phyloP scores from a whole-genome alignment of 148 eudicot genomes.

The Rhododendron ovatum region DNA sequence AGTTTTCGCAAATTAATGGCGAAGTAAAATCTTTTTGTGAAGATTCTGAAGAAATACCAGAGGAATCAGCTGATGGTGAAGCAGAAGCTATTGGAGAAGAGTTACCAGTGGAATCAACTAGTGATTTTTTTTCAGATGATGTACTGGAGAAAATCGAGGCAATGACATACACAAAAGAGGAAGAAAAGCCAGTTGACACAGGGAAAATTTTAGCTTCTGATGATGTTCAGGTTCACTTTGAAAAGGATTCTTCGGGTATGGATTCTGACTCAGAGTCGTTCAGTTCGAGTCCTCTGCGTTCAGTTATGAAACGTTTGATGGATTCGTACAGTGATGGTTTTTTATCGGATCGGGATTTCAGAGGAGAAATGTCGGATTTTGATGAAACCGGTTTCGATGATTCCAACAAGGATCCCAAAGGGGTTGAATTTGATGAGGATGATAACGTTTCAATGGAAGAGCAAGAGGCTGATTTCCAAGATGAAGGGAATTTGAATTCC shows the following conservation, averaged over 20 bases:
- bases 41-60: slow-evolving; percentile 10
- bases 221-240: slow-evolving; percentile 6
- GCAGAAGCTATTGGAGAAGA: neutral
- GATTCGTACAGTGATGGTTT: slow-evolving; percentile 48
- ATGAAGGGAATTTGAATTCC: neutral
- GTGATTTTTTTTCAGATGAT: neutral
- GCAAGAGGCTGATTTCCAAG: slow-evolving; percentile 22
- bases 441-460: slow-evolving; percentile 47
- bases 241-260: slow-evolving; percentile 29
- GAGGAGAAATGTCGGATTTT: slow-evolving; percentile 19
- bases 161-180: neutral
- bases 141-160: slow-evolving; percentile 3
- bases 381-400: neutral
- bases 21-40: slow-evolving; percentile 7
- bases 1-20: neutral
- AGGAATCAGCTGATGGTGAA: neutral
- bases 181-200: neutral
- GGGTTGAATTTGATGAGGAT: slow-evolving; percentile 30
- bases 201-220: slow-evolving; percentile 7
- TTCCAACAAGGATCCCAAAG: slow-evolving; percentile 18
- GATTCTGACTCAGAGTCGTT: slow-evolving; percentile 50
- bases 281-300: slow-evolving; percentile 31
- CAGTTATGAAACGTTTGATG: slow-evolving; percentile 17
- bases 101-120: neutral
- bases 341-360: slow-evolving; percentile 54